These are phyloP conservation scores for Cyclaneusma minus DNA, from an alignment of 2,329 filamentous ascomycete genomes.

Conservation along the genomic window DNA sequence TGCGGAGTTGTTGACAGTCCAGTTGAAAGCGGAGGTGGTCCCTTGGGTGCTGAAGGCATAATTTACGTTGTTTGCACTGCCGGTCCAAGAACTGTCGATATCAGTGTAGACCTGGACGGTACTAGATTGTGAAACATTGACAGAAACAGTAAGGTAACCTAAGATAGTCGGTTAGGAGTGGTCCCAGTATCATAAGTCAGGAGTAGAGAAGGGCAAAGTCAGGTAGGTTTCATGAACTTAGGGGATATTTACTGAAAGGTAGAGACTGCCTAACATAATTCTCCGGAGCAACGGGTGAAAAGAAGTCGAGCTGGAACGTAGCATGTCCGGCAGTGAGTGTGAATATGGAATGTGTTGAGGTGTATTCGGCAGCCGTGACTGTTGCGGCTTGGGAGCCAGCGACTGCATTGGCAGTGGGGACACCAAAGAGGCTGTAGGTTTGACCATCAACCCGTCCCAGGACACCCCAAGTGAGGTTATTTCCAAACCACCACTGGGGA, in stretches of 20 bases:
- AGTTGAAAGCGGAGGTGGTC: no score
- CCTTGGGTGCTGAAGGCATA: no score
- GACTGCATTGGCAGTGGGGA: constrained; percentile 10
- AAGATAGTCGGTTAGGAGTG: constrained; percentile 20
- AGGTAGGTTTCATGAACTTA: no score
- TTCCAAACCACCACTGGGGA: constrained; percentile 20
- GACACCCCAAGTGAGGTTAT: constrained; percentile 18
- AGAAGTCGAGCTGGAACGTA: constrained; percentile 19
- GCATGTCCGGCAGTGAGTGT: constrained; percentile 12
- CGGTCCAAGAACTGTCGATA: constrained; percentile 20
- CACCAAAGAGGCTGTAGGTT: constrained; percentile 19
- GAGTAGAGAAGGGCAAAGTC: no score
- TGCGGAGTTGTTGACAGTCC: no score
- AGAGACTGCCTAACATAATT: constrained; percentile 20
- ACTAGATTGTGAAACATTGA: no score
- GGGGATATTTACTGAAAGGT: no score
- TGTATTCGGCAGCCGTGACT: constrained; percentile 14
- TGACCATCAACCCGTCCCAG: constrained; percentile 17
- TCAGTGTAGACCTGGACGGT: constrained; percentile 18
- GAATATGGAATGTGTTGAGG: constrained; percentile 18
- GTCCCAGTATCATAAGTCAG: no score
- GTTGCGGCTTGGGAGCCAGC: constrained; percentile 9
- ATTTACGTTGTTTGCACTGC: no score
- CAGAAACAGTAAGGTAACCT: no score
- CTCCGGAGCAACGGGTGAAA: constrained; percentile 18